Evolutionary conservation across 805 yeast species (phyloP), one percentile per base, ranked within the genome.

Genomic region (Nakazawaea ishiwadae): DNA sequence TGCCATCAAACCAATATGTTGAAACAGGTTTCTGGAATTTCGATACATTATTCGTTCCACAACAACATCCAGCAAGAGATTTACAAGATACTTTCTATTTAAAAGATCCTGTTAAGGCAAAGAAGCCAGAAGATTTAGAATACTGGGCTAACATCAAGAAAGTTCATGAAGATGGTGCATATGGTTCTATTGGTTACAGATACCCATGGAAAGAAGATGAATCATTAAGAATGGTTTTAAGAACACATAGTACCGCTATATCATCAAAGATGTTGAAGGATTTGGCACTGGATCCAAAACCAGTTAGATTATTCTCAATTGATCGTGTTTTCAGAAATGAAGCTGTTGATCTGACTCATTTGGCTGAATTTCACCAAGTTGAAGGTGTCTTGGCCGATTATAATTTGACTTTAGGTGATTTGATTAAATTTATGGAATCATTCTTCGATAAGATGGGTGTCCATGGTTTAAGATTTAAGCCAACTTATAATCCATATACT

Each of bases 51-150:
- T 93, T 70, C 56, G 99, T 93, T 42, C 99, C 99, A 43, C 99
- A 93, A 70, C 98, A 93, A 70, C 99, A 93, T 69, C 99, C 99
- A 14, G 99, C 99, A 37, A 83, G 99, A 71, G 99, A 93, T 63
- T 75, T 93, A 62, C 99, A 93, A 68, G 99, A 93, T 68, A 93
- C 99, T 45, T 93, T 93, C 72, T 93, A 93, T 69, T 74, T 93
- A 66, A 91, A 90, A 62, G 98, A 93, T 60, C 99, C 99, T 26
- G 71, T 68, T 37, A 70, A 64, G 47, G 96, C 96, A 42, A 82
- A 81, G 47, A 70, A 74, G 53, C 99, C 98, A 40, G 79, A 80
- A 51, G 99, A 93, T 65, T 71, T 73, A 59, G 64, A 69, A 55
- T 93, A 83, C 69, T 76, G 87, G 77, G 73, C 81, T 26, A 84